A percentile compares a stretch with the other conserved stretches of the same genome.
Evolutionary conservation across 1,284 basidiomycete species (phyloP).

Genomic region (Athelia sp.): DNA sequence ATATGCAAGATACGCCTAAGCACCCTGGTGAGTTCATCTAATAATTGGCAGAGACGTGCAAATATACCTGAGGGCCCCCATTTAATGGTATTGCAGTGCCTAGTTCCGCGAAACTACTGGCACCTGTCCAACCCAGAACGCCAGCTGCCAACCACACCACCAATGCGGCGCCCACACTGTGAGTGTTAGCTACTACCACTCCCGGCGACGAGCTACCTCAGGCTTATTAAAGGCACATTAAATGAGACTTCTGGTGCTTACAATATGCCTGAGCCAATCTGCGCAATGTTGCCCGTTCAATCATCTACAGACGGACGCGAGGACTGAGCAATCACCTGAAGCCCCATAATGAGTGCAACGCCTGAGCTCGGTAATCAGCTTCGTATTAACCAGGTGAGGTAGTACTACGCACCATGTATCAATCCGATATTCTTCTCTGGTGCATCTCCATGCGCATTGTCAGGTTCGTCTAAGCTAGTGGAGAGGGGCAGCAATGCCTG

Average conservation of each 20-base stretch:
- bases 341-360: conserved; percentile 79
- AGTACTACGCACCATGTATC: conserved; percentile 58
- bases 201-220: conserved; percentile 76
- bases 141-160: conserved; percentile 79
- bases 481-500: conserved; percentile 73
- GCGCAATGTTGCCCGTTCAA: background rate
- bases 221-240: background rate
- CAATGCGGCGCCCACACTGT: conserved; percentile 82
- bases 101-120: conserved; percentile 86
- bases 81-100: conserved; percentile 82
- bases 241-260: conserved; percentile 27
- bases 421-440: conserved; percentile 74
- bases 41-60: no score
- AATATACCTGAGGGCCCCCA: conserved; percentile 85
- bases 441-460: conserved; percentile 37
- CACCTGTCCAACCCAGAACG: conserved; percentile 88
- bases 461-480: conserved; percentile 66
- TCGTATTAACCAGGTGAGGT: conserved; percentile 3
- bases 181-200: conserved; percentile 82
- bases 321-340: conserved; percentile 46
- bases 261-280: conserved; percentile 94
- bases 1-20: conserved; percentile 78
- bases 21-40: no score
- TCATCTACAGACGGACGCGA: background rate
- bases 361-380: conserved; percentile 36